Base-by-base conservation (phyloP, 106 monocot genomes). In the Hemerocallis citrina region DNA sequence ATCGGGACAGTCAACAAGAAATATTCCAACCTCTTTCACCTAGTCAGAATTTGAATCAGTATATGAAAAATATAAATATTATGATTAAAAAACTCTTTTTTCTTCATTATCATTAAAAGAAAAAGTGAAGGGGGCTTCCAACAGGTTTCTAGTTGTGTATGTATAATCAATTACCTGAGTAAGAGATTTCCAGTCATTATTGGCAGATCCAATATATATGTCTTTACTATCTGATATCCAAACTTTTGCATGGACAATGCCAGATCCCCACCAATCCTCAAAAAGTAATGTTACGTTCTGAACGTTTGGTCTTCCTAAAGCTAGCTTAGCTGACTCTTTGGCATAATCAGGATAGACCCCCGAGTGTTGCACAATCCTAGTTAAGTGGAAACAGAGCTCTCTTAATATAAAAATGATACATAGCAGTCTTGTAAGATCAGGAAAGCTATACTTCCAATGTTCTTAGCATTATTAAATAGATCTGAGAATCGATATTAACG, bases 121-220 rank as follows among this genome's bases (percentile, higher is more conserved):
- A 34, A 32, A 55, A 55, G 15, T 14, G 2, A 28, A n/a, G 4
- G 6, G 4, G 23, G 0, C 2, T 23, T 1, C 3, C 22, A 48
- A 48, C 3, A 48, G 23, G 28, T 50, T 50, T 50, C 27, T 25
- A 25, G 28, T 9, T 27, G 23, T 3, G 13, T 50, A 36, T 22
- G 23, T 24, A 48, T 15, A 61, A 41, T 50, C 5, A 59, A 55
- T n/a, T 68, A 94, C 95, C 90, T 96, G 95, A 27, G 90, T 96
- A 3, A 96, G 81, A 67, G 95, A 96, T 69, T 96, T 96, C 95
- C 95, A 96, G 37, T 96, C 95, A 61, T 90, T 95, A 59, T 95
- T 96, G 20, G 90, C 95, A 29, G 90, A 96, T 22, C 95, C 95
- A 28, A 96, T 86, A 64, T 96, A 96, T 22, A 87, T 54, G 65